Evolutionary conservation across 177 flowering plant genomes (phyloP), one percentile per base, ranked within the genome.

Genomic region (Vitis hybrid): DNA sequence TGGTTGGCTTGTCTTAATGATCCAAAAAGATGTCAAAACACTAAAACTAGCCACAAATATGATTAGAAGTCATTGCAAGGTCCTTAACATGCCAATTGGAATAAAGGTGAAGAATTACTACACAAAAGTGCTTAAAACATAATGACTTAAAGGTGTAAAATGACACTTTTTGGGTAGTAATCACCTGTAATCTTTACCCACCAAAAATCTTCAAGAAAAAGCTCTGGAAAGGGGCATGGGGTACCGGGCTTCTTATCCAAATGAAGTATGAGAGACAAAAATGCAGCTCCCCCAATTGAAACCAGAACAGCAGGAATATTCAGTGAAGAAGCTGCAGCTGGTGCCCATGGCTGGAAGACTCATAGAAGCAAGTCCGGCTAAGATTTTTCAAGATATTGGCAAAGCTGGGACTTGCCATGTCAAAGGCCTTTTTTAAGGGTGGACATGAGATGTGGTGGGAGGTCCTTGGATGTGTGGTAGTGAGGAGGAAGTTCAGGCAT

Each of bases 371-470:
- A 16, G 50, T 79, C 71, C 0, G 84, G 2, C 64, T 63, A 1
- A 74, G 15, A 13, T 14, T 65, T 0, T 67, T 5, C 0, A 81
- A 54, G 10, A 74, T 66, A 5, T 22, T 15, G 39, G 51, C 14
- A 63, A 81, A 81, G 56, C 6, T 6, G 6, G 72, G 65, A 6
- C 10, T 16, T 0, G 76, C 16, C 65, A 69, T 34, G 61, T 76
- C 68, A 19, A 79, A 63, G 50, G 82, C 77, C 0, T 29, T 50
- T 20, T 14, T 65, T 69, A 50, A 79, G 80, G 45, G 73, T 63
- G 60, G 66, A 8, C 73, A 79, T 76, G 80, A 81, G 82, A 70
- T 76, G 74, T 29, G 73, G 80, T 1, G 79, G 82, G 26, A 81
- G 71, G 70, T 72, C 74, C 8, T 77, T 76, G 58, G 80, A 79